Evolutionary conservation across 148 eudicot species (phyloP).

Genomic region (Nepenthes mirabilis): DNA sequence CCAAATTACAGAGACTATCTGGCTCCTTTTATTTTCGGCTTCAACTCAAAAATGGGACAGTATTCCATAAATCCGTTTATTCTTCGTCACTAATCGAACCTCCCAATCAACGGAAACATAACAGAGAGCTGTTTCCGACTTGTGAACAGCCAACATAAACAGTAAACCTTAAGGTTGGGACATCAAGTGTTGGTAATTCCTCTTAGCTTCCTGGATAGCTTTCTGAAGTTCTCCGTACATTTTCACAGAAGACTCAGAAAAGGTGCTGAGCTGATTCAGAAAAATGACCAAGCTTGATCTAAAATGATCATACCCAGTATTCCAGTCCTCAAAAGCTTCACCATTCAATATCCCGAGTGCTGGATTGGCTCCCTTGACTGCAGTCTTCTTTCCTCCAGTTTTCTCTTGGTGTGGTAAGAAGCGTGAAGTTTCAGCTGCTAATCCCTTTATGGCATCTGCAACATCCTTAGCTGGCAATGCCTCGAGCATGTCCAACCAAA

Average conservation of each 20-base stretch:
- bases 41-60: too few relatives aligned
- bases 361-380: conserved; percentile 11
- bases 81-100: not conserved
- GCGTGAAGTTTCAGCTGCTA: conserved; percentile 40
- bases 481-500: conserved; percentile 55
- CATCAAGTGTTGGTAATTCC: conserved; percentile 26
- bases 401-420: conserved; percentile 75
- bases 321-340: conserved; percentile 33
- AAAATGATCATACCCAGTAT: conserved; percentile 32
- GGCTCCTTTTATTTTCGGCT: too few relatives aligned
- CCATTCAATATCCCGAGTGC: conserved; percentile 21
- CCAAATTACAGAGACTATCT: too few relatives aligned
- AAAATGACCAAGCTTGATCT: conserved; percentile 37
- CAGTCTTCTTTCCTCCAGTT: conserved; percentile 41
- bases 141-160: not conserved
- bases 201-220: conserved; percentile 44
- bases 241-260: conserved; percentile 43
- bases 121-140: not conserved
- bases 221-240: conserved; percentile 50
- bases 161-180: conserved; percentile 19
- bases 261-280: conserved; percentile 36
- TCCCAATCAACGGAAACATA: not conserved
- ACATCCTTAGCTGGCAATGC: conserved; percentile 37
- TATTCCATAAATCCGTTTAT: too few relatives aligned
- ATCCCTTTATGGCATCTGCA: conserved; percentile 36